These are phyloP conservation scores for Lentinula guzmanii DNA, from an alignment of 768 basidiomycete species.

Conservation along the genomic window DNA sequence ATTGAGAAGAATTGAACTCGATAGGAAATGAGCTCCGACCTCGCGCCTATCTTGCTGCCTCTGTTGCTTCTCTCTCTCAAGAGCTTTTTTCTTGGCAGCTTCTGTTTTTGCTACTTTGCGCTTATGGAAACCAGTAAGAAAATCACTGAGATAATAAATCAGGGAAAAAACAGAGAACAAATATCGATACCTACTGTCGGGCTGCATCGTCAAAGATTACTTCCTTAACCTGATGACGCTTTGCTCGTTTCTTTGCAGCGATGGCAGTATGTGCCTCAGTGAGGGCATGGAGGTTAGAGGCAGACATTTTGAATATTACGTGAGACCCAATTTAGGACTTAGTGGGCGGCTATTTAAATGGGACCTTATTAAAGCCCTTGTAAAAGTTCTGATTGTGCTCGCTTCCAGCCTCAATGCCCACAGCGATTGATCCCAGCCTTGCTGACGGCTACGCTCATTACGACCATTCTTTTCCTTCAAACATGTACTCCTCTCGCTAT, in stretches of 20 bases:
- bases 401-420: slow-evolving; percentile 7
- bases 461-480: slow-evolving; percentile 17
- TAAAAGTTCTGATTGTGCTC: neutral
- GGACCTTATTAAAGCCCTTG: neutral
- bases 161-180: slow-evolving; percentile 6
- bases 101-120: slow-evolving; percentile 84
- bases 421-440: neutral
- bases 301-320: neutral
- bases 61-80: slow-evolving; percentile 72
- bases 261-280: slow-evolving; percentile 59
- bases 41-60: slow-evolving; percentile 71
- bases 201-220: slow-evolving; percentile 85
- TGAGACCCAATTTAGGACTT: neutral
- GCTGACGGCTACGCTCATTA: slow-evolving; percentile 19
- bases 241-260: slow-evolving; percentile 63
- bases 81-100: slow-evolving; percentile 64
- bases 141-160: slow-evolving; percentile 50
- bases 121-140: slow-evolving; percentile 90
- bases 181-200: slow-evolving; percentile 45
- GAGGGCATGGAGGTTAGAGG: slow-evolving; percentile 43
- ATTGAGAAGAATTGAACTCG: slow-evolving; percentile 10
- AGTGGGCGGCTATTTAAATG: neutral
- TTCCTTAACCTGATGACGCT: slow-evolving; percentile 65
- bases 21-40: slow-evolving; percentile 37
- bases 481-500: slow-evolving; percentile 24